A percentile compares a stretch with the other conserved stretches of the same genome.
These are phyloP conservation scores for Endocarpon pusillum DNA, from an alignment of 495 filamentous ascomycete genomes.

Conservation along the genomic window DNA sequence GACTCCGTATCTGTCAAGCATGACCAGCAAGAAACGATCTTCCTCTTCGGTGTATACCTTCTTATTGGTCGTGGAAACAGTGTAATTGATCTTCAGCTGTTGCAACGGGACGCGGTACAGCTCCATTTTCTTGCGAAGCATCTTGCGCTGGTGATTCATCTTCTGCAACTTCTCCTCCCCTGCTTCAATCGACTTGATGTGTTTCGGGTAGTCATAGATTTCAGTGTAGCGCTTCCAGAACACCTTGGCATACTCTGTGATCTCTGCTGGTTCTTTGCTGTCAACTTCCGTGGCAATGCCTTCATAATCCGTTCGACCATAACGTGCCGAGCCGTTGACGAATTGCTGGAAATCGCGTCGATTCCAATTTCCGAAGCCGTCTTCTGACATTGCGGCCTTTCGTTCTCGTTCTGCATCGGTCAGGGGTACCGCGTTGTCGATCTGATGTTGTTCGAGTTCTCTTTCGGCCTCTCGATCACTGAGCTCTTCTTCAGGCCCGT, in stretches of 20 bases:
- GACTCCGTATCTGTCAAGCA: constrained; percentile 78
- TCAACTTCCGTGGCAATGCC: constrained; percentile 82
- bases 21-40: constrained; percentile 87
- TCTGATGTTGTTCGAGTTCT: constrained; percentile 73
- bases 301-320: constrained; percentile 69
- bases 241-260: constrained; percentile 75
- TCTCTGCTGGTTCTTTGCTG: constrained; percentile 68
- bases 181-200: constrained; percentile 70
- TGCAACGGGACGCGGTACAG: constrained; percentile 93
- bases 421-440: constrained; percentile 76
- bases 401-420: constrained; percentile 79
- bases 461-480: constrained; percentile 76
- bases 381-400: constrained; percentile 59
- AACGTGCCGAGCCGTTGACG: constrained; percentile 82
- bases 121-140: constrained; percentile 86
- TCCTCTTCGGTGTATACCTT: constrained; percentile 99
- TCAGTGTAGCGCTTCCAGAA: constrained; percentile 90
- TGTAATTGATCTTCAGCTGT: constrained; percentile 97
- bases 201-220: constrained; percentile 74
- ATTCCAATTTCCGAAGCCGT: constrained; percentile 91
- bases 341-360: constrained; percentile 97
- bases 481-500: constrained; percentile 69
- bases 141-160: constrained; percentile 79
- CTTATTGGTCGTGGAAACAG: constrained; percentile 97
- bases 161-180: constrained; percentile 81